Evolutionary conservation across 257 asterid species (phyloP), one percentile per base, ranked within the genome.

Genomic region (Solanum virginianum): DNA sequence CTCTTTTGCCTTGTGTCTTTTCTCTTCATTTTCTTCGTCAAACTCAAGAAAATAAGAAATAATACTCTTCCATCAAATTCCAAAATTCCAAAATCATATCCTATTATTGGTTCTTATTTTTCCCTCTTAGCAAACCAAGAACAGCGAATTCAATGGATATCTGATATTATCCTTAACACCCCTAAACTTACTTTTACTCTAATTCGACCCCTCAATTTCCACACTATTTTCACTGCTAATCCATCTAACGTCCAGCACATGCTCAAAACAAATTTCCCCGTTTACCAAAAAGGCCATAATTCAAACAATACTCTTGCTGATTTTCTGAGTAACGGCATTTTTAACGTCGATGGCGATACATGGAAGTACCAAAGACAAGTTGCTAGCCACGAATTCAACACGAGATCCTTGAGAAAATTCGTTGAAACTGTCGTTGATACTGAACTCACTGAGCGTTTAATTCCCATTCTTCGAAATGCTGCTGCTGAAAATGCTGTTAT

Each of bases 311-410:
- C 47, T 32, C 47, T 68, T 0, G 47, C 75, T 32, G 97, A 94
- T 70, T 92, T 94, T 12, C 93, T 94, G 14, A 95, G 97, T 2
- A 89, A 92, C 53, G 92, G 98, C 12, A 92, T 94, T 4, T 91
- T 94, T 89, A 94, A 94, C 53, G 82, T 91, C 12, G 95, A 92
- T 26, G 98, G 96, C 0, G 86, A 86, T 0, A 87, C 32, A 12
- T 94, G 97, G 98, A 94, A 91, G 80, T 88, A 88, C 53, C 94
- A 90, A 41, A 66, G 98, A 22, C 91, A 94, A 72, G 84, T 92
- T 16, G 85, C 98, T 10, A 91, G 93, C 81, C 95, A 91, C 45
- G 93, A 94, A 41, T 94, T 94, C 86, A 93, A 85, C 86, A 92
- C 95, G 0, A 89, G 32, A 2, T 92, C 98, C 0, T 92, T 94